Conservation (phyloP, 352 stramenopile species). For the Aphanomyces astaci region DNA sequence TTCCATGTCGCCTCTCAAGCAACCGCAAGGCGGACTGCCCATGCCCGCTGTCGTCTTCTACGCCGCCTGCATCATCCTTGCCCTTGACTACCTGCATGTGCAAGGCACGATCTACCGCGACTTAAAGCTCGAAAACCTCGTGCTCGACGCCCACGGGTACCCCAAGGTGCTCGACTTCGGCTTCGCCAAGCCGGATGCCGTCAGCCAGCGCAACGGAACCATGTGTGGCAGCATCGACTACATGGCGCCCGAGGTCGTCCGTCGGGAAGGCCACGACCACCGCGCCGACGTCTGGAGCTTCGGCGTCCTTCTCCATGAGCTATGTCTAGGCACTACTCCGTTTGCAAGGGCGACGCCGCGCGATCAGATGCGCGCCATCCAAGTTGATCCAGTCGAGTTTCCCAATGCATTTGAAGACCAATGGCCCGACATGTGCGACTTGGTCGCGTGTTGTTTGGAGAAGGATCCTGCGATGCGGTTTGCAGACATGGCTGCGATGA, state of each 20-base stretch:
- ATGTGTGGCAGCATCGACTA: conserved; percentile 77
- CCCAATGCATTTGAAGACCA: conserved; percentile 55
- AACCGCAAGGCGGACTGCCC: conserved; percentile 26
- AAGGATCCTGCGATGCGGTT: conserved; percentile 45
- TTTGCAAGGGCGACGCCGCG: conserved; percentile 81
- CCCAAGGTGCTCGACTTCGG: conserved; percentile 74
- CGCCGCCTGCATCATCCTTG: conserved; percentile 76
- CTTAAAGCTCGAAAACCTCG: conserved; percentile 87
- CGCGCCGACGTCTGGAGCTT: conserved; percentile 74
- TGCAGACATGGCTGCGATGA: conserved; percentile 41
- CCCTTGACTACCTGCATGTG: conserved; percentile 64
- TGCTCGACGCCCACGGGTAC: conserved; percentile 85
- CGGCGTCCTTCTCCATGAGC: conserved; percentile 84
- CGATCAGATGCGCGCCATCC: conserved; percentile 69
- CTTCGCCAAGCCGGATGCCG: conserved; percentile 51
- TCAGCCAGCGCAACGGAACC: conserved; percentile 50
- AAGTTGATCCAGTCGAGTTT: conserved; percentile 53
- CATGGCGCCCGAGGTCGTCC: conserved; percentile 72
- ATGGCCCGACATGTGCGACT: conserved; percentile 38
- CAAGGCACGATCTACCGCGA: conserved; percentile 76
- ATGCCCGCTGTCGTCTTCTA: conserved; percentile 79
- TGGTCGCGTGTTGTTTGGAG: conserved; percentile 50
- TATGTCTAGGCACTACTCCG: conserved; percentile 73
- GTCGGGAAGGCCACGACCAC: conserved; percentile 50
- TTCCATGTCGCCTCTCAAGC: background rate